A percentile compares a stretch with the other conserved stretches of the same genome.
Evolutionary conservation across 2,329 filamentous ascomycete genomes (phyloP).

Genomic region (Ophiostoma sp.): DNA sequence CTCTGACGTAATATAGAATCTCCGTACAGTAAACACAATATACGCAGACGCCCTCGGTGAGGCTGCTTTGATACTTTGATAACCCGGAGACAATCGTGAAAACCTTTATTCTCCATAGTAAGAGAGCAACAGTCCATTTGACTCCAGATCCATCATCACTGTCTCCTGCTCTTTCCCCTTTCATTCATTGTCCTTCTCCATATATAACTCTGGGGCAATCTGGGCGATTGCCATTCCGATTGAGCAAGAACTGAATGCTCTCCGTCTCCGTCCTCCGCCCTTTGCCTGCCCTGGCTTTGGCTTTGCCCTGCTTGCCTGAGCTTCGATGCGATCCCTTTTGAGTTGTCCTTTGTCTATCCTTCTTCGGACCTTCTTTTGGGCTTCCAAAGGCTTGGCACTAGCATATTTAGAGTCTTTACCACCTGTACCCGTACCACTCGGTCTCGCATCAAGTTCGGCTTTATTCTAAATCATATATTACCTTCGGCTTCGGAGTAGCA

Average conservation of each 20-base stretch:
- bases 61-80: neutral
- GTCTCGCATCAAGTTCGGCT: conserved; percentile 3
- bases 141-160: too few relatives aligned
- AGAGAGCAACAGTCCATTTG: too few relatives aligned
- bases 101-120: neutral
- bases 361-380: conserved; percentile 4
- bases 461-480: neutral
- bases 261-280: neutral
- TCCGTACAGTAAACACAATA: too few relatives aligned
- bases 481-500: neutral
- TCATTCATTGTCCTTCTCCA: neutral
- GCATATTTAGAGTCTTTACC: too few relatives aligned
- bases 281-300: neutral
- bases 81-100: neutral
- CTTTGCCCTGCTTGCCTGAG: neutral
- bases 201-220: conserved; percentile 1
- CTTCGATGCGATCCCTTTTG: neutral
- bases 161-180: neutral
- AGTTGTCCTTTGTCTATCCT: neutral
- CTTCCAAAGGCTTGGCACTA: conserved; percentile 10
- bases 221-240: too few relatives aligned
- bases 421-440: neutral
- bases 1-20: neutral
- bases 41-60: neutral
- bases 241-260: too few relatives aligned